phyloP scores from a whole-genome alignment of 75 land plant species.

The Isoetes taiwanensis region DNA sequence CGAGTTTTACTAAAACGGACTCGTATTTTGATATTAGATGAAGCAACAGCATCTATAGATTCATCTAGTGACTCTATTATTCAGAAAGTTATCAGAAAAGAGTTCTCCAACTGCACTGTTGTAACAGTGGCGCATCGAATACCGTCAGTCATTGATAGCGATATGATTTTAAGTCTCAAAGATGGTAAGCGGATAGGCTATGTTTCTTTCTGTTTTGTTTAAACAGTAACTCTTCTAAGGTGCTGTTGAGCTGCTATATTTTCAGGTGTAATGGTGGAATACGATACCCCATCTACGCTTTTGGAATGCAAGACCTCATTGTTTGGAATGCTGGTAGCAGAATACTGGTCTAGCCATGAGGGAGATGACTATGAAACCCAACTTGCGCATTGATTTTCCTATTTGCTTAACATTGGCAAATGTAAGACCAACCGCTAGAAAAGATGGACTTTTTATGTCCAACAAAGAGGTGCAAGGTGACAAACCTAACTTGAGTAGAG shows the following conservation, averaged over 20 bases:
- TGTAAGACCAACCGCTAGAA: too few relatives aligned
- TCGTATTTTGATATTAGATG: conserved; percentile 68
- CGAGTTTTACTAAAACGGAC: conserved; percentile 60
- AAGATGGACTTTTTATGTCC: too few relatives aligned
- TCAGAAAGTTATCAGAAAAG: conserved; percentile 55
- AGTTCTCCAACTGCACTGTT: conserved; percentile 64
- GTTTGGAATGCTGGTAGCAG: background rate
- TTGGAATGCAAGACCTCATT: background rate
- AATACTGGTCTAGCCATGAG: too few relatives aligned
- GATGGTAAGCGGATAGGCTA: conserved; percentile 49
- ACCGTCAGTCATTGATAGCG: conserved; percentile 80
- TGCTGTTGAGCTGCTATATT: background rate
- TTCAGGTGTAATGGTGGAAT: conserved; percentile 2
- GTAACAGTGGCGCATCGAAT: conserved; percentile 81
- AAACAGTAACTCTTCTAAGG: background rate
- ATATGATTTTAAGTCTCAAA: conserved; percentile 66
- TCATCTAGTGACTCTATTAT: conserved; percentile 60
- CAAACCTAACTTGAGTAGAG: too few relatives aligned
- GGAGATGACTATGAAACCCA: too few relatives aligned
- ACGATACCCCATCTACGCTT: background rate
- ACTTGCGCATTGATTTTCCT: too few relatives aligned
- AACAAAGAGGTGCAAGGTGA: too few relatives aligned
- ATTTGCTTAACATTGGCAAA: too few relatives aligned
- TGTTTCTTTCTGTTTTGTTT: background rate
- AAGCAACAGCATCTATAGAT: conserved; percentile 91